Conservation (phyloP, 352 stramenopile genomes). For the Globisporangium mamillatum region DNA sequence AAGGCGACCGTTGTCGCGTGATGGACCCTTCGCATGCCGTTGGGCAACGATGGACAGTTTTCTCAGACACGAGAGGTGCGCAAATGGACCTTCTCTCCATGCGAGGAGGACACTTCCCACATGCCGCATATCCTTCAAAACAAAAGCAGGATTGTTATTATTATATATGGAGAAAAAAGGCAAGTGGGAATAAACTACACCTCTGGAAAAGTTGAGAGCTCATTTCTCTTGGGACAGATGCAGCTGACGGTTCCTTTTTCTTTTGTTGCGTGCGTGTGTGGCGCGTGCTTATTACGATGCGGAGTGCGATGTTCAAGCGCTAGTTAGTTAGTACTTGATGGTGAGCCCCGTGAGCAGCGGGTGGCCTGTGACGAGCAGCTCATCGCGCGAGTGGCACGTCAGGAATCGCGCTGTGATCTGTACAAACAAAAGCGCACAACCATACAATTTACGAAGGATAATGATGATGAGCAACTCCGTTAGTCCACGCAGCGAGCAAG, state of each 20-base stretch:
- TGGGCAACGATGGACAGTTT: background rate
- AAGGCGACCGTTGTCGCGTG: background rate
- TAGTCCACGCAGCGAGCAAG: background rate
- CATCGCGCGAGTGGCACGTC: conserved; percentile 59
- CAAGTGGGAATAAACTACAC: background rate
- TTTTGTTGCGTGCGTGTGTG: background rate
- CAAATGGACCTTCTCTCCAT: conserved; percentile 1
- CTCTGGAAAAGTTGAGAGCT: too few relatives aligned
- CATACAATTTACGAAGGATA: background rate
- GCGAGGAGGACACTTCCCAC: background rate
- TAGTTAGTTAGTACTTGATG: conserved; percentile 45
- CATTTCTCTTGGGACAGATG: too few relatives aligned
- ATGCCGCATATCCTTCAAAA: too few relatives aligned
- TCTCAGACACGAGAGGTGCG: background rate
- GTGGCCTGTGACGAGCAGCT: conserved; percentile 62
- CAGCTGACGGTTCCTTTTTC: background rate
- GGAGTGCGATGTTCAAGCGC: background rate
- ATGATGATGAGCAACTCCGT: background rate
- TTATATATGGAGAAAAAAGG: background rate
- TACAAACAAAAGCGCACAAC: background rate
- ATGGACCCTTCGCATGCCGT: background rate
- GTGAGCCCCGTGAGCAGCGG: conserved; percentile 72
- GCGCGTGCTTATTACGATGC: background rate
- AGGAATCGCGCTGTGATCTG: conserved; percentile 74
- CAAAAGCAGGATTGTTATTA: too few relatives aligned